Percentiles rank a stretch among this genome's conserved stretches.
phyloP scores from a whole-genome alignment of 805 yeast species.

The Saturnispora silvae region DNA sequence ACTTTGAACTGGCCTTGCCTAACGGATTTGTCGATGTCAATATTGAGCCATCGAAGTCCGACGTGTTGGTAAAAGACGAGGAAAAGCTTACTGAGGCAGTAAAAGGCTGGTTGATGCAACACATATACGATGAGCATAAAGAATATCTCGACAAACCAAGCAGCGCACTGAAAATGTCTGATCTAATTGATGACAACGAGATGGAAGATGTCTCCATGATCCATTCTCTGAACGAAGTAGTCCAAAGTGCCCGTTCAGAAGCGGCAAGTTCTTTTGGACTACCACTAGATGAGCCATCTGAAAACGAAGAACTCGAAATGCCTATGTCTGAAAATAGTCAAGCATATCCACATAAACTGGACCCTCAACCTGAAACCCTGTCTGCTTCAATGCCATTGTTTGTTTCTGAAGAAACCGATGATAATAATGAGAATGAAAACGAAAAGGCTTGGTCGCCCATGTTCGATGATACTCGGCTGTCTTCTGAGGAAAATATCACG shows the following conservation, averaged over 20 bases:
- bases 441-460: too few species aligned
- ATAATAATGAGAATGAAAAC: too few species aligned
- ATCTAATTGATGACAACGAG: background rate
- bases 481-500: too few species aligned
- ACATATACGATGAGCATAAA: conserved; percentile 1
- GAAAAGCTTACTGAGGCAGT: conserved; percentile 15
- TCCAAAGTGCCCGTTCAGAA: background rate
- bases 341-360: too few species aligned
- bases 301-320: too few species aligned
- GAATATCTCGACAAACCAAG: conserved; percentile 8
- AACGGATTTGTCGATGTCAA: conserved; percentile 26
- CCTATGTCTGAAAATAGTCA: too few species aligned
- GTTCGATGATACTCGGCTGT: too few species aligned
- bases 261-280: background rate
- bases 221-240: background rate
- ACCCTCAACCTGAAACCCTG: too few species aligned
- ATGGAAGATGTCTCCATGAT: background rate
- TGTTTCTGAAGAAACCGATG: too few species aligned
- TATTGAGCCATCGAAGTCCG: conserved; percentile 36
- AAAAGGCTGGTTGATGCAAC: conserved; percentile 4
- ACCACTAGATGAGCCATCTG: too few species aligned
- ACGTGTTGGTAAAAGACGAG: conserved; percentile 24
- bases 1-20: conserved; percentile 21
- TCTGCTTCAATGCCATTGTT: too few species aligned
- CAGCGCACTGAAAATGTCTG: background rate